Evolutionary conservation across 768 basidiomycete species (phyloP), one percentile per base, ranked within the genome.

Genomic region (Pisolithus microcarpus): DNA sequence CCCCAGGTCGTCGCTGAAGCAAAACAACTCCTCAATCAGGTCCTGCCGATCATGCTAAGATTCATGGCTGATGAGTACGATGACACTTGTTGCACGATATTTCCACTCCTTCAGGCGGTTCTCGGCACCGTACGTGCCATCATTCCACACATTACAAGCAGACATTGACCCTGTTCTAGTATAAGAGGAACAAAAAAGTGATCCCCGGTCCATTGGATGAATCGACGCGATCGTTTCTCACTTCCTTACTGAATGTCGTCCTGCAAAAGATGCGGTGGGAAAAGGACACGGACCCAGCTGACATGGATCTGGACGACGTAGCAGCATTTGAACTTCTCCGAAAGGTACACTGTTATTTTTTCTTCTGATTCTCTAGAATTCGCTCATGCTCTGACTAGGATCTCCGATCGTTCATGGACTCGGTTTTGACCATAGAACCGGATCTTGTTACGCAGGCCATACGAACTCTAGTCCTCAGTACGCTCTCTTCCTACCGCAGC

Each of bases 191-290:
- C 58, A 72, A 80, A 56, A 81, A 87, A 67, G 67, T 78, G 10
- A 79, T 84, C 9, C 67, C 79, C 1, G 79, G 73, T 11, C 79
- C 81, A 42, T 67, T 85, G 16, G 83, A 89, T 42, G 78, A 82
- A 19, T 67, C 77, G 36, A 84, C 83, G 64, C 79, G 83, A 19
- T 72, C 82, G 6, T 97, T 98, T 74, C 76, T 99, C 24, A 72
- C 73, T 3, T 84, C 84, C 2, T 71, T 96, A 5, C 74, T 98
- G 4, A 74, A 84, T 58, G 85, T 92, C 42, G 77, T 91, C 23
- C 70, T 98, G 40, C 74, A 78, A 48, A 96, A 97, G 70, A 77
- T 97, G 79, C 91, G 88, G 62, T 99, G 93, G 91, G 85, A 85
- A 44, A 82, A 76, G 68, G 84, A 80, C 51, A 84, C 83, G 19